Percentiles rank a stretch among this genome's conserved stretches.
These are phyloP conservation scores for Nemophila menziesii DNA, from an alignment of 257 asterid species.

Conservation along the genomic window DNA sequence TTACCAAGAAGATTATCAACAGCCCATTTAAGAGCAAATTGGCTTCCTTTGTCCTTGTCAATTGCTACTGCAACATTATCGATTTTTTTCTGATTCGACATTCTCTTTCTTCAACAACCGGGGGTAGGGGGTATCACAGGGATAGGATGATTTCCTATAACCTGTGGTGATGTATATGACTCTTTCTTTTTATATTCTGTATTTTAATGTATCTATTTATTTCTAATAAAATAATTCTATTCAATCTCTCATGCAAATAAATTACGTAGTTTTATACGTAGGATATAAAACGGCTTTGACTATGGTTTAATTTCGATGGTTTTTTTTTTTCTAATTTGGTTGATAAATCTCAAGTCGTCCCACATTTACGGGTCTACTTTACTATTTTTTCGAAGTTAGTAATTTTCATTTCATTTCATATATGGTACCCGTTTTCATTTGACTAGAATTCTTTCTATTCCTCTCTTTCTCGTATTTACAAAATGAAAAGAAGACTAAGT, in stretches of 20 bases:
- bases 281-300: not conserved
- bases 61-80: slow-evolving; percentile 66
- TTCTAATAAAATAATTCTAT: no score
- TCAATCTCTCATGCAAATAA: not conserved
- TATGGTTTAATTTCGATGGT: not conserved
- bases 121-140: not conserved
- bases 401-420: no score
- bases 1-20: slow-evolving; percentile 58
- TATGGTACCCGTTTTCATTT: no score
- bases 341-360: no score
- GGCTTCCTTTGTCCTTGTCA: slow-evolving; percentile 90
- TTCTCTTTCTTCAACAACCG: slow-evolving; percentile 1
- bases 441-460: not conserved
- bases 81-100: slow-evolving; percentile 27
- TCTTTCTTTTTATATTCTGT: not conserved
- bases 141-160: not conserved
- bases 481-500: no score
- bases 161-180: not conserved
- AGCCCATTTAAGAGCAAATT: slow-evolving; percentile 96
- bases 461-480: no score
- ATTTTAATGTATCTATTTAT: no score
- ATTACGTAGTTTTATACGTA: not conserved
- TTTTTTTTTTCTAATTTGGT: no score
- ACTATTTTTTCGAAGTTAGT: not conserved
- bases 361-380: no score